Conservation (phyloP, 257 asterid species). For the Primulina huaijiensis region DNA sequence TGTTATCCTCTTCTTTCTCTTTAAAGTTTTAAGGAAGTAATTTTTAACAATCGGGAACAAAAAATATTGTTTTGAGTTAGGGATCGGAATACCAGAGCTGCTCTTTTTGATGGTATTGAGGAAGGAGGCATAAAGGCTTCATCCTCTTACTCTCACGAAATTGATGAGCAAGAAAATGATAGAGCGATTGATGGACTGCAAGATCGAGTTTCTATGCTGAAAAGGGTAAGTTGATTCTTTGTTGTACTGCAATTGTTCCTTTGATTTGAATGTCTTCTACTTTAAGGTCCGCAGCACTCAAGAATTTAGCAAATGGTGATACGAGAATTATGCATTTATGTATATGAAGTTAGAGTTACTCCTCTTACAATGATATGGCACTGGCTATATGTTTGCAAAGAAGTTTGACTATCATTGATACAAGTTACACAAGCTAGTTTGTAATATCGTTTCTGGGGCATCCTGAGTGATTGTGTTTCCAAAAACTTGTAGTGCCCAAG, state of each 20-base stretch:
- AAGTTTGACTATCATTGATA: not conserved
- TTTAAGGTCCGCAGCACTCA: not conserved
- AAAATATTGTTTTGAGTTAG: conserved; percentile 30
- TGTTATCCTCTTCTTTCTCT: not conserved
- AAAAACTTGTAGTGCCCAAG: not conserved
- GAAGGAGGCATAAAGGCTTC: conserved; percentile 93
- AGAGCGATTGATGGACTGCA: conserved; percentile 72
- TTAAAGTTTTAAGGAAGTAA: not conserved
- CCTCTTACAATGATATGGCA: not conserved
- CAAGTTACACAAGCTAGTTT: not conserved
- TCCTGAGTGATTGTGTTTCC: not conserved
- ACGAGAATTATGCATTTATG: not conserved
- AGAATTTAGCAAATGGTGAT: conserved; percentile 16
- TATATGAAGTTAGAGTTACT: not conserved
- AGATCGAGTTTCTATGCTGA: conserved; percentile 79
- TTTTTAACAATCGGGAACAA: not conserved
- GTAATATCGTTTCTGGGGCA: not conserved
- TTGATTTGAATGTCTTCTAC: not conserved
- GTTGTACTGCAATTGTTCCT: not conserved
- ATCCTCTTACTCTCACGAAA: conserved; percentile 76
- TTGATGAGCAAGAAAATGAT: conserved; percentile 91
- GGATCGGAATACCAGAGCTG: conserved; percentile 72
- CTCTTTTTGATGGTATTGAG: conserved; percentile 98
- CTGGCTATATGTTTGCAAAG: conserved; percentile 4
- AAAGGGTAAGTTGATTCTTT: conserved; percentile 53